Evolutionary conservation across 78 protist genomes (phyloP), one percentile per base, ranked within the genome.

Genomic region (Protostelium mycophagum): DNA sequence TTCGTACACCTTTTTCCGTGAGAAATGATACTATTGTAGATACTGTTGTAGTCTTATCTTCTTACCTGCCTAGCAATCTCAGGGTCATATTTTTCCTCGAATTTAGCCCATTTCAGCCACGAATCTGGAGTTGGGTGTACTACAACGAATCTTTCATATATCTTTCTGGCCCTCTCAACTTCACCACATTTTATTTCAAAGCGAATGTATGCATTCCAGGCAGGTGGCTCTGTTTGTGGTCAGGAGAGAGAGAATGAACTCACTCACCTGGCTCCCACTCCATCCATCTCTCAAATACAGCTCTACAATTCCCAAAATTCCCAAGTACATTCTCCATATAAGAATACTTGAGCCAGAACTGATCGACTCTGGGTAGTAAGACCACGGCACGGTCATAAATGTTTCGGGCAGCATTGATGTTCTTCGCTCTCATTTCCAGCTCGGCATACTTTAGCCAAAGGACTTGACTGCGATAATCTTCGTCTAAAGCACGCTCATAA

Each of bases 241-340:
- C 73, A 51, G 16, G 86, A 36, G 63, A 37, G 16, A 85, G 5
- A 85, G 16, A 85, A 85, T 37, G 37, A 85, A 16, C 5, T 37
- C 5, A 35, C 5, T 90, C 91, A 25, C 85, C 95, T 0, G 96
- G 96, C 87, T 95, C 86, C 96, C 97, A 94, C 37, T 36, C 87
- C 98, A 98, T 97, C 99, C 99, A 99, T 35, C 99, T 92, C 83
- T 98, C 98, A 63, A 96, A 98, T n/a, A 99, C 84, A 1, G 93
- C 90, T 29, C 99, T 85, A 34, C 98, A 96, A 0, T 92, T 97
- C 0, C 97, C 94, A 34, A 93, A 51, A 88, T 98, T 98, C 38
- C 99, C 99, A 1, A 98, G 85, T 97, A 95, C 94, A 94, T 99
- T 99, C 86, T 99, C 99, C 98, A 99, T 91, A 93, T 91, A 91